phyloP scores from a whole-genome alignment of 2,329 filamentous ascomycete genomes.

The Ophiostoma sp. region DNA sequence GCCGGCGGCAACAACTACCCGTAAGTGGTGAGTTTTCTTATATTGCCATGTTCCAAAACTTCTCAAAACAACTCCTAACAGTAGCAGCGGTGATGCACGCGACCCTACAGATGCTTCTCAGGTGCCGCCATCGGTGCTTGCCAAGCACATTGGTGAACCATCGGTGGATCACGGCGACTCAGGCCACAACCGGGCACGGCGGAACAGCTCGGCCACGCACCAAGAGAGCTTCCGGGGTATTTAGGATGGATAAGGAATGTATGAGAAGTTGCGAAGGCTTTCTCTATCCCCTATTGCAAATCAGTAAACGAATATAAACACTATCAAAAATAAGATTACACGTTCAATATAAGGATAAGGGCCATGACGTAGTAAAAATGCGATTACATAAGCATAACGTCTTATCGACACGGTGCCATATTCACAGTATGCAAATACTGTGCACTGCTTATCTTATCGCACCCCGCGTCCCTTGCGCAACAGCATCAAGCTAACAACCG shows the following conservation, averaged over 20 bases:
- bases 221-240: conserved; percentile 47
- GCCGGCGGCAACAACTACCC: conserved; percentile 51
- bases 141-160: conserved; percentile 43
- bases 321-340: neutral
- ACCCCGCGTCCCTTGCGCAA: neutral
- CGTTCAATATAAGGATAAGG: neutral
- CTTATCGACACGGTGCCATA: neutral
- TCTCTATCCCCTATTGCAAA: neutral
- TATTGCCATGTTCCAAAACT: neutral
- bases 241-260: conserved; percentile 27
- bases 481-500: neutral
- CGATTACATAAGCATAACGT: neutral
- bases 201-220: conserved; percentile 43
- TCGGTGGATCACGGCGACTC: conserved; percentile 42
- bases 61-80: neutral
- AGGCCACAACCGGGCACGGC: conserved; percentile 39
- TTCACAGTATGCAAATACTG: neutral
- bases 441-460: neutral
- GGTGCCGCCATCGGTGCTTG: conserved; percentile 51
- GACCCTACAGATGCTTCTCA: conserved; percentile 54
- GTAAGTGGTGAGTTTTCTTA: conserved; percentile 34
- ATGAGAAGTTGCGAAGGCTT: neutral
- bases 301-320: neutral
- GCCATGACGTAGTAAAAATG: neutral
- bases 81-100: conserved; percentile 19